Base-by-base conservation (phyloP, 257 asterid species). In the Nicotiana obtusifolia region DNA sequence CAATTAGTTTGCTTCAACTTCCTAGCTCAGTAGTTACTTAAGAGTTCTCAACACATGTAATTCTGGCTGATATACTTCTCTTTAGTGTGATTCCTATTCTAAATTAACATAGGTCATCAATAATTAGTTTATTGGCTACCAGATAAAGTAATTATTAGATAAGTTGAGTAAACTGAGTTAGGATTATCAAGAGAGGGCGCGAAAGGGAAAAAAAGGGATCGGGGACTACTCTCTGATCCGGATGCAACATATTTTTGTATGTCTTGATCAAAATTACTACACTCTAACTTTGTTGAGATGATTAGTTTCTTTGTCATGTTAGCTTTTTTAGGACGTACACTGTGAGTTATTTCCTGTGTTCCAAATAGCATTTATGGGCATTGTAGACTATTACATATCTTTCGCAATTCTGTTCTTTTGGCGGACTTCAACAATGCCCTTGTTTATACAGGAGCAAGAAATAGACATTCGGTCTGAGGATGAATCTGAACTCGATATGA, bases 401-500 rank as follows among this genome's bases (percentile, higher is more conserved):
- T 44, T 71, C 0, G 20, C n/a, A 44, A 0, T 71, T 13, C 30
- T 41, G 35, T 20, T 71, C 78, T 22, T 73, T 14, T 73, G 10
- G 24, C 10, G 10, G 78, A 44, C 56, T 44, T 71, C 60, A 19
- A 4, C 15, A 7, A 47, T 69, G 1, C 35, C 20, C 59, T 69
- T 69, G 53, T 84, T 53, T 66, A 73, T 77, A 67, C 85, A 91
- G 94, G 92, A 82, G 31, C 22, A 73, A 22, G 78, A 44, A 22
- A 54, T 73, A 47, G 61, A 35, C 78, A 64, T 65, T 26, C 66
- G 81, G 30, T 14, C 64, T 61, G 80, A 77, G 66, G 77, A 80
- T 77, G 77, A 64, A 49, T 77, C 49, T 49, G 77, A 71, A 31
- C 68, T 71, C 66, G 80, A 24, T 10, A 52, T 85, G 52, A 66